Evolutionary conservation across 139 green algal species (phyloP), one percentile per base, ranked within the genome.

Genomic region (Spirogloea muscicola): DNA sequence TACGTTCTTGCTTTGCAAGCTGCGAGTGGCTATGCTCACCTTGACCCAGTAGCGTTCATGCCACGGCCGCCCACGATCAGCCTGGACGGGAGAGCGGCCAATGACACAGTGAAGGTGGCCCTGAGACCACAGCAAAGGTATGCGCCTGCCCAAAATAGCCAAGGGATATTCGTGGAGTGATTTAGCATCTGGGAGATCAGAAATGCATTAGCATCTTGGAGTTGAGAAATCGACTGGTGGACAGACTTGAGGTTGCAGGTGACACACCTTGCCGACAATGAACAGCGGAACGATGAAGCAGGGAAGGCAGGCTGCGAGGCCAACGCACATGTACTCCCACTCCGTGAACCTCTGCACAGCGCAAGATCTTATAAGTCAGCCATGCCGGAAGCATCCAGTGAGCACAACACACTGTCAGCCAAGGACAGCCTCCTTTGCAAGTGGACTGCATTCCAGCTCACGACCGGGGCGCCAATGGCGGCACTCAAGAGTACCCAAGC

Each of bases 31-130:
- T n/a, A n/a, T n/a, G n/a, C 3, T 42, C 25, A 91, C 88, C 86
- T 97, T 97, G 21, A 97, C 88, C 93, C 93, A 97, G 75, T 91
- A 91, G 1, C 86, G 82, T 44, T 94, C 79, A n/a, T 70, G 51
- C 73, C 83, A 85, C 1, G 93, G 91, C 80, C 89, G 93, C 58
- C 63, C 79, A 9, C 64, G 60, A 41, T 97, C 93, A 5, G 82
- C 84, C 85, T 92, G 86, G 2, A 62, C 7, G 40, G n/a, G n/a
- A 55, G 21, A 55, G 21, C 21, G 46, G 57, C 10, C 10, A 65
- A 65, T 10, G 16, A 65, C n/a, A n/a, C n/a, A n/a, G n/a, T n/a
- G n/a, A n/a, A n/a, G n/a, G n/a, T n/a, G n/a, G n/a, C n/a, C n/a
- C n/a, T n/a, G n/a, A n/a, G n/a, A n/a, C n/a, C n/a, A n/a, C n/a